Evolutionary conservation across 345 rosid genomes (phyloP), one percentile per base, ranked within the genome.

Genomic region (Barbarea vulgaris): DNA sequence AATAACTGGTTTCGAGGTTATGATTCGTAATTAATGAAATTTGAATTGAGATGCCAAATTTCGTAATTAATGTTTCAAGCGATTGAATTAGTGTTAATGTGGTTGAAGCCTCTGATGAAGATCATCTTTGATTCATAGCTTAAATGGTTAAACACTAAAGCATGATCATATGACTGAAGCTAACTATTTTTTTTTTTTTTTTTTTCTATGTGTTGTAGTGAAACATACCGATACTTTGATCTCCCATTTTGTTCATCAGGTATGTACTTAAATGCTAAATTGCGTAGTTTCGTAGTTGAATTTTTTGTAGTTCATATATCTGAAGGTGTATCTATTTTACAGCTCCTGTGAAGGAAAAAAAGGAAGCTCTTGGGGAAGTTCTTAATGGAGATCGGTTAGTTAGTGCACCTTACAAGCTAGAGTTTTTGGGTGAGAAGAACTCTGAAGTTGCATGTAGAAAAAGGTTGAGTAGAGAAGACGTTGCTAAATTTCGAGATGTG

Each of bases 311-410:
- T 10, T 46, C 2, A 14, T 74, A 24, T 52, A 14, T 30, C 17
- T 12, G 48, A 41, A 48, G 53, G 44, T 0, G 14, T 44, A 67
- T 73, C n/a, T 41, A 2, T 62, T 13, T 64, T 67, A n/a, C 30
- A 80, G 80, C 73, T 72, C 77, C 77, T 27, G 74, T 80, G 39
- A 72, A 76, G 63, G 83, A 76, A 50, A 80, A 80, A 55, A 80
- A 80, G 58, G 83, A 89, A 83, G 91, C 91, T 67, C 86, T 89
- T 48, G 91, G 91, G 44, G 91, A 89, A 68, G 84, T 89, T 53
- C 80, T 89, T 46, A 89, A 89, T 69, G 94, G 91, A 7, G 94
- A 89, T 65, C 77, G 91, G 24, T 59, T 89, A 34, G 94, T 89
- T 2, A 89, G 80, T 72, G 91, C 93, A 14, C 94, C 91, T 0